Evolutionary conservation across 495 filamentous ascomycete species (phyloP).

Genomic region (Mycothermus thermophilus): DNA sequence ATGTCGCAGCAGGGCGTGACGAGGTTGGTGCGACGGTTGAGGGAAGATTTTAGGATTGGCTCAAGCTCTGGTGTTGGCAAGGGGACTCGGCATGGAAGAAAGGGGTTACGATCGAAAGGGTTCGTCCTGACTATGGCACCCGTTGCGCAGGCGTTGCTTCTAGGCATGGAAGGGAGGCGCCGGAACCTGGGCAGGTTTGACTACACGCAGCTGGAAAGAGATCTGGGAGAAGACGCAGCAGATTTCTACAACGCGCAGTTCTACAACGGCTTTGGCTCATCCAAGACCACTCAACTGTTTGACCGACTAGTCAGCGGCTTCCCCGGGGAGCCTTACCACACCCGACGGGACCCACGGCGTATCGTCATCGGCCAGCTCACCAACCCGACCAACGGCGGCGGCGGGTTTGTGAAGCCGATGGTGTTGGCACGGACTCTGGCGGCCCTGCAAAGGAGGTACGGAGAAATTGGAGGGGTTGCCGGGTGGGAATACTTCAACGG

Average conservation of each 20-base stretch:
- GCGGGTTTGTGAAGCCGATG: conserved; percentile 24
- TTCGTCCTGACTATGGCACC: conserved; percentile 72
- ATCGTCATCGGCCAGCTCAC: conserved; percentile 63
- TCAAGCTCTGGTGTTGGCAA: too few species aligned
- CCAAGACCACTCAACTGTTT: conserved; percentile 39
- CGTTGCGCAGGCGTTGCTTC: conserved; percentile 54
- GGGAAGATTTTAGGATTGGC: conserved; percentile 50
- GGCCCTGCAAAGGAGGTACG: conserved; percentile 36
- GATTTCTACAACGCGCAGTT: conserved; percentile 83
- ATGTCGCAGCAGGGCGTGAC: conserved; percentile 60
- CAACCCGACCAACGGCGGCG: conserved; percentile 49
- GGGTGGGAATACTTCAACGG: conserved; percentile 83
- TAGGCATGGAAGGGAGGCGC: conserved; percentile 15
- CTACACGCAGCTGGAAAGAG: conserved; percentile 48
- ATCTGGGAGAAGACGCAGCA: conserved; percentile 28
- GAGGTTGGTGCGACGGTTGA: conserved; percentile 56
- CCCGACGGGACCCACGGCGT: conserved; percentile 50
- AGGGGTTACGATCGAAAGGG: too few species aligned
- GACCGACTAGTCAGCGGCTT: conserved; percentile 45
- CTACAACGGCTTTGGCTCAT: conserved; percentile 69
- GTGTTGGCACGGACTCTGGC: conserved; percentile 25
- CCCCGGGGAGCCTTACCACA: too few species aligned
- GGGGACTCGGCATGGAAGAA: too few species aligned
- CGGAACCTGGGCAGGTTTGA: conserved; percentile 61
- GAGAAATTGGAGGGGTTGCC: conserved; percentile 65